Percentiles rank a stretch among this genome's conserved stretches.
These are phyloP conservation scores for Medicago ruthenica DNA, from an alignment of 306 rosid genomes.

Conservation along the genomic window DNA sequence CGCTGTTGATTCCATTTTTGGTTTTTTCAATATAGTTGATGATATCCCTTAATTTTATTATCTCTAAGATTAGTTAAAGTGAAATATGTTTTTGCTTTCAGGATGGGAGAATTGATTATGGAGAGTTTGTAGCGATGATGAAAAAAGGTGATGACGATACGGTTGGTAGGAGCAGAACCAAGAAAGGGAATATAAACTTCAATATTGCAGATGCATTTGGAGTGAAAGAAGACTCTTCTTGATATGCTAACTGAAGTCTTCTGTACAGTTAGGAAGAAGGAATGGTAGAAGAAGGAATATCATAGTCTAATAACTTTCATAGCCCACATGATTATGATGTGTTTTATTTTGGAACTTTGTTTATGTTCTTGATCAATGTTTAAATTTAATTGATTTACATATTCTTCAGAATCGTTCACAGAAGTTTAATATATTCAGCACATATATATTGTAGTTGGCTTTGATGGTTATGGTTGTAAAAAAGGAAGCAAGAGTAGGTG, in stretches of 20 bases:
- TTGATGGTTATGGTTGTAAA: neutral
- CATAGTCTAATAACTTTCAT: conserved; percentile 22
- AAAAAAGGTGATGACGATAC: conserved; percentile 61
- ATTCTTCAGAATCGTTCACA: neutral
- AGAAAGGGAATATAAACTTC: conserved; percentile 74
- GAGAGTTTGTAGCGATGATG: conserved; percentile 93
- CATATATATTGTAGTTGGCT: neutral
- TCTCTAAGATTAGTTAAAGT: no score
- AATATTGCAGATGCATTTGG: conserved; percentile 81
- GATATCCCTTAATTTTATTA: no score
- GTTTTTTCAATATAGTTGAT: neutral
- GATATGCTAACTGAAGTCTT: conserved; percentile 43
- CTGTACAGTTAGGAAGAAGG: conserved; percentile 50
- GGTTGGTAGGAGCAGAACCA: conserved; percentile 70
- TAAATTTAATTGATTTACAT: conserved; percentile 11
- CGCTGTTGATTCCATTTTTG: neutral
- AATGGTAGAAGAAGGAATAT: conserved; percentile 42
- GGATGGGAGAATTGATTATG: conserved; percentile 93
- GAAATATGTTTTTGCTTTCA: conserved; percentile 23
- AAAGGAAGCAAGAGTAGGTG: neutral
- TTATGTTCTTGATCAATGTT: conserved; percentile 33
- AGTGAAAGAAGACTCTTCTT: conserved; percentile 56
- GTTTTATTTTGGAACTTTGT: conserved; percentile 26
- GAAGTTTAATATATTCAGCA: neutral
- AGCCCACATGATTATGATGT: conserved; percentile 30